Evolutionary conservation across 1,284 basidiomycete genomes (phyloP), one percentile per base, ranked within the genome.

Genomic region (Ganoderma lingzhi): DNA sequence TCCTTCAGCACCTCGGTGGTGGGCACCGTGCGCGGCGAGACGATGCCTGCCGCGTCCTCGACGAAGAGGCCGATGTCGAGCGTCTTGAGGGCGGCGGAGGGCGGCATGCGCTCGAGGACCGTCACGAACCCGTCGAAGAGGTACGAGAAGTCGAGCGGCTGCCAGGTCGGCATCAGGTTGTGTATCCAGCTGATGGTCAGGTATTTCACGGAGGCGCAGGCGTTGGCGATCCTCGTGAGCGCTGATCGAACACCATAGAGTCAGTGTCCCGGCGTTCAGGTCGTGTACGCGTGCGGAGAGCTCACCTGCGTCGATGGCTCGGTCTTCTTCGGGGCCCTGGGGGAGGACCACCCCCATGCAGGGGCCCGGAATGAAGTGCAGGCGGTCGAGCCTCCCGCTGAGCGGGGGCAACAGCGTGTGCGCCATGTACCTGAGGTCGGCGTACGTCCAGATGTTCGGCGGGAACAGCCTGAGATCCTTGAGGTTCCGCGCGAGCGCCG

Each of bases 81-180:
- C 2, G 12, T 28, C 51, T 55, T 55, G 28, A 55, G 53, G 2
- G 53, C 12, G 5, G 30, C 30, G 30, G 10, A 6, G 30, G 28
- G 28, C 5, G 53, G 53, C 53, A 55, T 5, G 30, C 53, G 53
- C 30, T 55, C 28, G 30, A 55, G 28, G 30, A 32, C 30, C 14
- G 32, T 55, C 28, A 55, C 15, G 53, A 55, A 55, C 14, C 53
- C 53, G 28, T 55, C 53, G 53, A 55, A 32, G 30, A 55, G 30
- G 53, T 55, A 32, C 14, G 53, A 55, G 14, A 28, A 55, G 53
- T 55, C 53, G 30, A 55, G 30, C 9, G 53, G 53, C 30, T 55
- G 12, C 17, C 17, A 45, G 28, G 3, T 5, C 1, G 14, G 28
- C 53, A 6, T 55, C 14, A 32, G 1, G 14, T 30, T 15, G 53